Conservation (phyloP, 164 flowering plant species). For the Paratinospora sagittata region DNA sequence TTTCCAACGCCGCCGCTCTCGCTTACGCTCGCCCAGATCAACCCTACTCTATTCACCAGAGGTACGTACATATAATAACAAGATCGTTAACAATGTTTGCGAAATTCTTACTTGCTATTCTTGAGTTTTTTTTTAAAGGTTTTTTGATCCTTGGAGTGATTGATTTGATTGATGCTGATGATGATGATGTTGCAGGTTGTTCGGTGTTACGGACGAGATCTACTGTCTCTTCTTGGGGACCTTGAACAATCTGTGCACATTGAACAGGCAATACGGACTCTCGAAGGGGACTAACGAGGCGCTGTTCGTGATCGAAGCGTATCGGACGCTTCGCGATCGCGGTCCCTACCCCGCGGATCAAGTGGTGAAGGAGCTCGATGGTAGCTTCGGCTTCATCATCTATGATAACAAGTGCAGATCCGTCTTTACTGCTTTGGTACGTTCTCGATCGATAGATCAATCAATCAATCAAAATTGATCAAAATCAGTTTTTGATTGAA, state of each 20-base stretch:
- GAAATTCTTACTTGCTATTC: too few species aligned
- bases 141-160: too few species aligned
- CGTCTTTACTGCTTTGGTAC: conserved; percentile 75
- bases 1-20: conserved; percentile 53
- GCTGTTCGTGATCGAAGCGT: conserved; percentile 77
- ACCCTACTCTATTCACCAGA: conserved; percentile 31
- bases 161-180: too few species aligned
- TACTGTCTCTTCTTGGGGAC: conserved; percentile 76
- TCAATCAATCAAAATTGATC: too few species aligned
- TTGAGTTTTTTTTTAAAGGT: too few species aligned
- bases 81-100: too few species aligned
- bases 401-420: conserved; percentile 58
- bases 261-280: conserved; percentile 73
- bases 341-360: conserved; percentile 95
- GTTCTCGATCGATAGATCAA: too few species aligned
- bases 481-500: too few species aligned
- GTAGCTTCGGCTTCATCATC: conserved; percentile 79
- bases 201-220: conserved; percentile 69
- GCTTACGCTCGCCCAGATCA: conserved; percentile 42
- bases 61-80: too few species aligned
- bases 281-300: conserved; percentile 65
- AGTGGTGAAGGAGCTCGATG: conserved; percentile 82
- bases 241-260: conserved; percentile 57
- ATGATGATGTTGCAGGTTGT: conserved; percentile 51
- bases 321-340: conserved; percentile 73